phyloP scores from a whole-genome alignment of 805 yeast species.

The Candida ulmi region DNA sequence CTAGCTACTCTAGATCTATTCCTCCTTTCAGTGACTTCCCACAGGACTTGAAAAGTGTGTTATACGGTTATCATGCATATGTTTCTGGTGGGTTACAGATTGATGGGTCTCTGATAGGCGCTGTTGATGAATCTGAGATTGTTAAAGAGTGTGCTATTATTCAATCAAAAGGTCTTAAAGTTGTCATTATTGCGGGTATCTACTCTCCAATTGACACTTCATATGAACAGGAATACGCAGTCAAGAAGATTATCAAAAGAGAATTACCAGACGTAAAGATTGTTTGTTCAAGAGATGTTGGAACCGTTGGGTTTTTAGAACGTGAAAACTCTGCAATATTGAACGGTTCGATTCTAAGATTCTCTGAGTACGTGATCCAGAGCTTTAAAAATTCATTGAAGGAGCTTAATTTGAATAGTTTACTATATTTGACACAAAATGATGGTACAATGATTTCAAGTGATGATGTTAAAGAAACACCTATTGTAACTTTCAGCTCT shows the following conservation, averaged over 20 bases:
- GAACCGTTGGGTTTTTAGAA: slow-evolving; percentile 36
- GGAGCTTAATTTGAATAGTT: slow-evolving; percentile 30
- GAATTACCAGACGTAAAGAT: slow-evolving; percentile 29
- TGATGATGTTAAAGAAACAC: slow-evolving; percentile 32
- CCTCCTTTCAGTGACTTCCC: slow-evolving; percentile 41
- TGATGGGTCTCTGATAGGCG: slow-evolving; percentile 32
- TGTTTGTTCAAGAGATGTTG: slow-evolving; percentile 33
- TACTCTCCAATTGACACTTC: slow-evolving; percentile 29
- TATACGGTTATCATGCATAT: slow-evolving; percentile 28
- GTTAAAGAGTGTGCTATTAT: slow-evolving; percentile 25
- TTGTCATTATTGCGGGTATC: slow-evolving; percentile 33
- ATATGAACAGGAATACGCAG: slow-evolving; percentile 29
- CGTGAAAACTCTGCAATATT: slow-evolving; percentile 41
- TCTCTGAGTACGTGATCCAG: slow-evolving; percentile 33
- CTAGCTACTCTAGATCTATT: slow-evolving; percentile 29
- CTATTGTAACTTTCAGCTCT: slow-evolving; percentile 43
- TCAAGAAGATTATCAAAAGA: slow-evolving; percentile 24
- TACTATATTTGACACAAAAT: slow-evolving; percentile 39
- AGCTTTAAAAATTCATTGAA: slow-evolving; percentile 33
- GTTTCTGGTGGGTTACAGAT: slow-evolving; percentile 35
- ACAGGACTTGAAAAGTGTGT: slow-evolving; percentile 24
- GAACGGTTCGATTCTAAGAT: slow-evolving; percentile 36
- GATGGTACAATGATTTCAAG: slow-evolving; percentile 42
- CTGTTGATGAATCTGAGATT: slow-evolving; percentile 24
- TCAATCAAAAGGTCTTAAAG: slow-evolving; percentile 24